These are phyloP conservation scores for Auriscalpium microsporum DNA, from an alignment of 768 basidiomycete genomes.

Conservation along the genomic window DNA sequence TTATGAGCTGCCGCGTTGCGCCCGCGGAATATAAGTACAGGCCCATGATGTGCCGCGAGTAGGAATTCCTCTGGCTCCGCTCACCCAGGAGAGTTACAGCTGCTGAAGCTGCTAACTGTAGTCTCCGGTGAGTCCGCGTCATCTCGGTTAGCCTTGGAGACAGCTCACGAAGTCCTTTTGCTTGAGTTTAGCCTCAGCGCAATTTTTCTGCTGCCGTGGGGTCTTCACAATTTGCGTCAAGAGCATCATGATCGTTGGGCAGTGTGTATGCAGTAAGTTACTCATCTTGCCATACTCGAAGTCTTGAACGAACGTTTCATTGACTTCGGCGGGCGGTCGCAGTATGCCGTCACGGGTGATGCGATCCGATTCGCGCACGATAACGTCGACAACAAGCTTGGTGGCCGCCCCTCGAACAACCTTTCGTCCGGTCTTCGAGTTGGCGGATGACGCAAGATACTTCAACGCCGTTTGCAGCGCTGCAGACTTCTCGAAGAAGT, in stretches of 20 bases:
- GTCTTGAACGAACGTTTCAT: neutral
- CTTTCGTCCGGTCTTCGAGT: slow-evolving; percentile 9
- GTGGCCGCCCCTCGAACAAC: slow-evolving; percentile 21
- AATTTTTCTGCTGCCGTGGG: neutral
- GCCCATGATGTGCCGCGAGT: slow-evolving; percentile 4
- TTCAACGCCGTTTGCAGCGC: slow-evolving; percentile 16
- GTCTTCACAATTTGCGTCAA: slow-evolving; percentile 5
- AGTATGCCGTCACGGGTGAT: slow-evolving; percentile 4
- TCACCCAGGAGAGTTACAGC: slow-evolving; percentile 1
- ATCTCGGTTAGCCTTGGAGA: neutral
- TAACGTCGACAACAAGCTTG: slow-evolving; percentile 8
- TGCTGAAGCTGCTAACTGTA: neutral
- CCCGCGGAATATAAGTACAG: slow-evolving; percentile 12
- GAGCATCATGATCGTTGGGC: slow-evolving; percentile 5
- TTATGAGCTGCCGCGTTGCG: slow-evolving; percentile 6
- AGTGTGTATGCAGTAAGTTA: neutral
- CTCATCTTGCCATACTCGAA: slow-evolving; percentile 1
- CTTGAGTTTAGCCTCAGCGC: neutral
- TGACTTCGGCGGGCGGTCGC: neutral
- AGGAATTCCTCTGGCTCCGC: slow-evolving; percentile 8
- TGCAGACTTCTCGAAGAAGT: slow-evolving; percentile 15
- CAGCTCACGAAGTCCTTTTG: neutral
- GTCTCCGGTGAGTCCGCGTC: neutral
- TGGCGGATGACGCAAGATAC: slow-evolving; percentile 19
- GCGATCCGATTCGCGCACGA: slow-evolving; percentile 7